phyloP scores from a whole-genome alignment of 2,329 filamentous ascomycete genomes.

The Cyphellophora attinorum region DNA sequence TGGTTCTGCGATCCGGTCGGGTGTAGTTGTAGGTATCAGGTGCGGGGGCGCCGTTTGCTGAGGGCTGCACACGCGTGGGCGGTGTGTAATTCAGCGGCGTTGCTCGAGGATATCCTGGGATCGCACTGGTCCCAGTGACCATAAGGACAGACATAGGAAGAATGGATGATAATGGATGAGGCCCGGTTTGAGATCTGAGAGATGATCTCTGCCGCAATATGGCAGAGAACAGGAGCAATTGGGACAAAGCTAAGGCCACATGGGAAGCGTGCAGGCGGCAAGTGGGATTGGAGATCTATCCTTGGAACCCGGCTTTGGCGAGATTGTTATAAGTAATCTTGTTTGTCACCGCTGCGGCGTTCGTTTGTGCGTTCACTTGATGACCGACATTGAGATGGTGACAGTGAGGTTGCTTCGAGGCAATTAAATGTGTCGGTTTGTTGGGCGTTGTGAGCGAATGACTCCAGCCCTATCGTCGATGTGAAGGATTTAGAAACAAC shows the following conservation, averaged over 20 bases:
- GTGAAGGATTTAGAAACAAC: no score
- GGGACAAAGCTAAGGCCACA: conserved; percentile 1
- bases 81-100: conserved; percentile 10
- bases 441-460: no score
- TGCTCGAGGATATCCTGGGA: conserved; percentile 13
- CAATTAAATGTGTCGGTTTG: no score
- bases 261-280: not conserved
- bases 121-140: conserved; percentile 13
- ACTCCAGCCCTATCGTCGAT: no score
- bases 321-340: no score
- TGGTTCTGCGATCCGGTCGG: conserved; percentile 9
- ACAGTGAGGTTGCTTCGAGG: no score
- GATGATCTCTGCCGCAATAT: not conserved
- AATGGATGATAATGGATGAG: conserved; percentile 2
- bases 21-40: conserved; percentile 10
- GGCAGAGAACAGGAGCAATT: no score
- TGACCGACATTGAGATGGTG: no score
- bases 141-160: conserved; percentile 17
- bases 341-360: no score
- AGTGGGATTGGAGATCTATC: no score
- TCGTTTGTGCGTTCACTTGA: no score
- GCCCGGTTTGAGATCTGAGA: not conserved
- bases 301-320: no score
- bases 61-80: conserved; percentile 5
- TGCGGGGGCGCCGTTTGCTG: conserved; percentile 9